Base-by-base conservation (phyloP, 108 stramenopile genomes). In the Nannochloropsis granulata region DNA sequence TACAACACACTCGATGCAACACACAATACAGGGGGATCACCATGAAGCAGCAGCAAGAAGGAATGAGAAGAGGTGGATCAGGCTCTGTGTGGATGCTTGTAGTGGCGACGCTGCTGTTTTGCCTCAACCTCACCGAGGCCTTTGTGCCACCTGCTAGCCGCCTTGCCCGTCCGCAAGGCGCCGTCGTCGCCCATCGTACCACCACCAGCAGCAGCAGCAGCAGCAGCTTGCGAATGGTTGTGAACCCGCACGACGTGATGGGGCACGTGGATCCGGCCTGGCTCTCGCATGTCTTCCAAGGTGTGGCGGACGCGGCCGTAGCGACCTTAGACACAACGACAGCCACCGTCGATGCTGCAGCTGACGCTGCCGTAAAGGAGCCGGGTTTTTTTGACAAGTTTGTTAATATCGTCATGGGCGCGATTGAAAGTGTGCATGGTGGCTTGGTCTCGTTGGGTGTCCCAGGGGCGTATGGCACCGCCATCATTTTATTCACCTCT, bases 401-500 rank as follows among this genome's bases (percentile, higher is more conserved):
- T n/a, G 56, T 71, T 16, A 71, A 71, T n/a, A 11, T n/a, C 7
- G 56, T 71, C 56, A 71, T 71, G 56, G 56, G 56, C 11, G 56
- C 56, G 9, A 71, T 71, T n/a, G 56, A 71, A n/a, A n/a, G 56
- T 11, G 56, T 71, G 56, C 56, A 71, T n/a, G n/a, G 9, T 71
- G 56, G n/a, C 16, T n/a, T 71, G 56, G 56, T 71, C 21, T 71
- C 56, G 56, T n/a, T 71, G 21, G 56, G 56, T 10, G 56, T 71
- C 56, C 56, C 56, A n/a, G 56, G 56, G 7, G 88, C 94, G 13
- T 96, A 95, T 94, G 96, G 96, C 45, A 79, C 94, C 23, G 90
- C 93, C 84, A 97, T 97, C 85, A 90, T 97, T 83, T 86, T 84
- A 82, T 90, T 97, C 92, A 97, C 96, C 2, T n/a, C 94, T 9